Conservation (phyloP, 441 rosid species). For the Pelargonium australe region DNA sequence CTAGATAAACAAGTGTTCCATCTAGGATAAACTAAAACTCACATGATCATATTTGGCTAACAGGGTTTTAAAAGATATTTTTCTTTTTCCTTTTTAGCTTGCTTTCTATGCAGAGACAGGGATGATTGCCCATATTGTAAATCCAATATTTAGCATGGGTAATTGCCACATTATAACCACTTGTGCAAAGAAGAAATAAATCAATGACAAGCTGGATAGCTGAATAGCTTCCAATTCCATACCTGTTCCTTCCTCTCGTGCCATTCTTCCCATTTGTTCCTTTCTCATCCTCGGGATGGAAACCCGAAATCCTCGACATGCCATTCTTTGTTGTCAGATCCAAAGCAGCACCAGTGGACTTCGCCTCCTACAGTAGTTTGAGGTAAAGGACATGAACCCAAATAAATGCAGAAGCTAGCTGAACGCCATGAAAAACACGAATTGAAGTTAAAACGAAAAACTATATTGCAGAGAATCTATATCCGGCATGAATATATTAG, state of each 20-base stretch:
- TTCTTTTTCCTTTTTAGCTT: not conserved
- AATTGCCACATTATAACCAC: not conserved
- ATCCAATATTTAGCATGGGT: not conserved
- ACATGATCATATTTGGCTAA: not conserved
- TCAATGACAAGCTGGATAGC: too few species aligned
- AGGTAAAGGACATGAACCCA: slow-evolving; percentile 99
- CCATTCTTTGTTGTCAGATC: slow-evolving; percentile 33
- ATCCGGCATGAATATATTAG: slow-evolving; percentile 60
- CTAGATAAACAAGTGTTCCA: too few species aligned
- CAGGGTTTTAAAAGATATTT: not conserved
- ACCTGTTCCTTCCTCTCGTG: slow-evolving; percentile 58
- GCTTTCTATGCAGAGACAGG: not conserved
- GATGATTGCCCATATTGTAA: not conserved
- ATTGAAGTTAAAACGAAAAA: slow-evolving; percentile 56
- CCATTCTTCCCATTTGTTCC: slow-evolving; percentile 50
- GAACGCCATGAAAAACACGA: slow-evolving; percentile 76
- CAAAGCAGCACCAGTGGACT: slow-evolving; percentile 37
- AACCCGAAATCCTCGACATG: not conserved
- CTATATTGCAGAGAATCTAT: slow-evolving; percentile 34
- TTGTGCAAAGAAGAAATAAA: not conserved
- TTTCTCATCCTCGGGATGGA: slow-evolving; percentile 35
- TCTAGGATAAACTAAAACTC: not conserved
- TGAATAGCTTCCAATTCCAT: not conserved
- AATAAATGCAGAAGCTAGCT: slow-evolving; percentile 99
- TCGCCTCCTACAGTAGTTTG: slow-evolving; percentile 97